Conservation (phyloP, 2,329 filamentous ascomycete species). For the Plectosphaerella plurivora region DNA sequence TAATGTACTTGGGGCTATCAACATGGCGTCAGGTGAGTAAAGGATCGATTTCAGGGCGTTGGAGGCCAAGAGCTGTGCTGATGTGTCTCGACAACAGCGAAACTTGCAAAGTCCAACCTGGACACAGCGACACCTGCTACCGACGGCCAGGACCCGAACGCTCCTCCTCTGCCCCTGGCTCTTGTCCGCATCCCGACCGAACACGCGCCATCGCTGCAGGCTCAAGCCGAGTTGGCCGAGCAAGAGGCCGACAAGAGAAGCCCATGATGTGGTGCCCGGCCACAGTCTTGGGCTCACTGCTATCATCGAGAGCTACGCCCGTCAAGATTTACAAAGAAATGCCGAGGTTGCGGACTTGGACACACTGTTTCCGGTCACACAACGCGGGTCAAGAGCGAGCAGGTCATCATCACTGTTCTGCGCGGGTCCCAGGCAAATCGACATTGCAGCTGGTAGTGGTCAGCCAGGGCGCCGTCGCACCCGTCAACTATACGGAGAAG, state of each 20-base stretch:
- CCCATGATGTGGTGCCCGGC: not conserved
- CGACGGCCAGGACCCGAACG: slow-evolving; percentile 21
- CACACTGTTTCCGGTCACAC: too few relatives aligned
- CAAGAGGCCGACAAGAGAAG: slow-evolving; percentile 32
- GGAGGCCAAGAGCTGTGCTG: not conserved
- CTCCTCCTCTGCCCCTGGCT: slow-evolving; percentile 65
- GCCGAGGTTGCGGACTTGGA: too few relatives aligned
- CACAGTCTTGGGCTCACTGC: too few relatives aligned
- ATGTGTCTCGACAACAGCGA: slow-evolving; percentile 44
- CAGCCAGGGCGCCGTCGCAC: too few relatives aligned
- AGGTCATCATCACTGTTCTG: too few relatives aligned
- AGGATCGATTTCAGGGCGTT: not conserved
- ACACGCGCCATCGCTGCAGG: slow-evolving; percentile 62
- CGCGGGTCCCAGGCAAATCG: too few relatives aligned
- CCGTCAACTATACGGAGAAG: too few relatives aligned
- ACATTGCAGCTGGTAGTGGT: too few relatives aligned
- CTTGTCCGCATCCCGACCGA: slow-evolving; percentile 82
- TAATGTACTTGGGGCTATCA: slow-evolving; percentile 77
- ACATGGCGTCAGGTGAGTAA: slow-evolving; percentile 75
- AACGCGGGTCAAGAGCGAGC: too few relatives aligned
- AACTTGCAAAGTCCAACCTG: slow-evolving; percentile 59
- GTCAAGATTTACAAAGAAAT: too few relatives aligned
- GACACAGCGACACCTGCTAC: slow-evolving; percentile 17
- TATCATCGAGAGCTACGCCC: too few relatives aligned
- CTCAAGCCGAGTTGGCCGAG: slow-evolving; percentile 50